These are phyloP conservation scores for Fusarium sp. DNA, from an alignment of 2,329 filamentous ascomycete species.

Conservation along the genomic window DNA sequence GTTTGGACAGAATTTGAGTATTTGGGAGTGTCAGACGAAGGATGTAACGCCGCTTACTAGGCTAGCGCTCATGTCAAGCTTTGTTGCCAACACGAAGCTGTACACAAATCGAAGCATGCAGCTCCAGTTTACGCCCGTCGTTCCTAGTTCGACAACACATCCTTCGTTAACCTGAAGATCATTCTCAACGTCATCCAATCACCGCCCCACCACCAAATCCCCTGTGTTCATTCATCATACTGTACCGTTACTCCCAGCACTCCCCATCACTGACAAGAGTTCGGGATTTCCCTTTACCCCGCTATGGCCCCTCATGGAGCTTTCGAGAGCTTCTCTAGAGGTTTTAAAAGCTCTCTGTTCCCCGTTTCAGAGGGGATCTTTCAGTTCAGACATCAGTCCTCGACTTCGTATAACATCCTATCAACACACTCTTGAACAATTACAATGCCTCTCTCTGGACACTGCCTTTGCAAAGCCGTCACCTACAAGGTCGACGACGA, in stretches of 20 bases:
- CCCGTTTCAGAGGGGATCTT: neutral
- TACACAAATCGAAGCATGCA: constrained; percentile 23
- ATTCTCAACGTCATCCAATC: constrained; percentile 43
- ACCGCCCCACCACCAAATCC: constrained; percentile 38
- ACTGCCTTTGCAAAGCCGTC: constrained; percentile 76
- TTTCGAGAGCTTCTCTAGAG: constrained; percentile 33
- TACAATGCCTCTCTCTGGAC: constrained; percentile 71
- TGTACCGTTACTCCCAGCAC: constrained; percentile 17
- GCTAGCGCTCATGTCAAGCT: neutral
- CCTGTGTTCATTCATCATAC: constrained; percentile 22
- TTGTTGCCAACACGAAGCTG: neutral
- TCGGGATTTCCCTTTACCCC: constrained; percentile 41
- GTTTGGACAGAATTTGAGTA: neutral
- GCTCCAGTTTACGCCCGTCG: constrained; percentile 18
- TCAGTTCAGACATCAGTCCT: neutral
- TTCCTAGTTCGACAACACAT: constrained; percentile 20
- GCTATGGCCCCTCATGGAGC: constrained; percentile 37
- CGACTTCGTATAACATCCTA: constrained; percentile 9
- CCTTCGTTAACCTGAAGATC: constrained; percentile 4
- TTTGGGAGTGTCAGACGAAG: neutral
- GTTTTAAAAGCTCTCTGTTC: constrained; percentile 7
- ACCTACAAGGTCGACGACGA: constrained; percentile 69
- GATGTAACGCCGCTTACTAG: neutral
- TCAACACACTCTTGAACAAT: neutral
- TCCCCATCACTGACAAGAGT: constrained; percentile 20